phyloP scores from a whole-genome alignment of 2,329 filamentous ascomycete genomes.

The Claviceps sp. region DNA sequence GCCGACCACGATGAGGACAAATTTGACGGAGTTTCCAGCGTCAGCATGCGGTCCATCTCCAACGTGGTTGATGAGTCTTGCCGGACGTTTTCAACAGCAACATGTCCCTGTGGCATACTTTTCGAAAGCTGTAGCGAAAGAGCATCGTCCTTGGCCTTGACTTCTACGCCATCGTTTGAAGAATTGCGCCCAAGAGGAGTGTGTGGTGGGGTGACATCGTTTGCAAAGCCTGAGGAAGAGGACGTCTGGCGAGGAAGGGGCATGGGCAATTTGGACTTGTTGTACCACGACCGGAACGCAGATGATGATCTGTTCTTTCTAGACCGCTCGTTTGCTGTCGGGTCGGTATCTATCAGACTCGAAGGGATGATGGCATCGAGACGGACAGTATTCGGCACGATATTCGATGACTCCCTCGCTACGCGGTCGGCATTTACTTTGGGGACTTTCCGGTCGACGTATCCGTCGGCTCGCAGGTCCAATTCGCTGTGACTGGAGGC shows the following conservation, averaged over 20 bases:
- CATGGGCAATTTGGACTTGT: constrained; percentile 40
- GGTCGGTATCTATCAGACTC: constrained; percentile 10
- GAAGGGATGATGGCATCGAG: constrained; percentile 6
- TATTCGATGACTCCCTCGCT: constrained; percentile 35
- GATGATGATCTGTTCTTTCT: constrained; percentile 38
- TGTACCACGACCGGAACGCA: constrained; percentile 44
- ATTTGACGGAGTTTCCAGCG: constrained; percentile 25
- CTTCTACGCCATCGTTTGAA: constrained; percentile 19
- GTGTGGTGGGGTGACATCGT: constrained; percentile 35
- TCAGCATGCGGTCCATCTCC: constrained; percentile 23
- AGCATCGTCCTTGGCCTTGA: constrained; percentile 27
- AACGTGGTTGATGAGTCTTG: constrained; percentile 13
- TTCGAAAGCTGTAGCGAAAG: constrained; percentile 35
- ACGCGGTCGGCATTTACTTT: constrained; percentile 10
- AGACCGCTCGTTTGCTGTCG: constrained; percentile 27
- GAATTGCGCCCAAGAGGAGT: constrained; percentile 31
- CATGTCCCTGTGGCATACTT: not conserved
- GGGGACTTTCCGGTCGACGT: constrained; percentile 12
- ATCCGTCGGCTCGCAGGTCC: constrained; percentile 4
- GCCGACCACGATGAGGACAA: constrained; percentile 23
- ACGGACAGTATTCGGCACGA: constrained; percentile 18
- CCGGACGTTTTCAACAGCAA: not conserved
- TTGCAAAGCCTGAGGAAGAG: constrained; percentile 44
- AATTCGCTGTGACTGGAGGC: constrained; percentile 16
- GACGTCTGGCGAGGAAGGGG: constrained; percentile 48